Evolutionary conservation across 2,329 filamentous ascomycete genomes (phyloP).

Genomic region (Aschersonia sp.): DNA sequence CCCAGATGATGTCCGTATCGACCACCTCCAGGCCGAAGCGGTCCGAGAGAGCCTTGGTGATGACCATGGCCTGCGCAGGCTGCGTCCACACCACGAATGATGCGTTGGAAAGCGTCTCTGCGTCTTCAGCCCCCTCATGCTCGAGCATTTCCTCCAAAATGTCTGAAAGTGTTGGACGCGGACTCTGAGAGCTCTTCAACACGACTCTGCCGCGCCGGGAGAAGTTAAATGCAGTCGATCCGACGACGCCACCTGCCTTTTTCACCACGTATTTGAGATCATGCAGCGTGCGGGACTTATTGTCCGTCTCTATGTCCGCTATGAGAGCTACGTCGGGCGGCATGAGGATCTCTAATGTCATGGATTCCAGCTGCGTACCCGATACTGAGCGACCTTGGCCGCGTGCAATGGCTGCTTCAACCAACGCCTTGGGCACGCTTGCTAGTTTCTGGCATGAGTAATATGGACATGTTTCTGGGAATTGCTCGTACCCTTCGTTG

Average conservation of each 20-base stretch:
- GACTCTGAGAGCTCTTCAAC: constrained; percentile 40
- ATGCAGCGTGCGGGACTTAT: constrained; percentile 56
- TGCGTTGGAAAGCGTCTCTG: constrained; percentile 53
- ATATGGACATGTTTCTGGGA: not conserved
- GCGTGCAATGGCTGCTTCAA: constrained; percentile 75
- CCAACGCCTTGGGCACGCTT: constrained; percentile 69
- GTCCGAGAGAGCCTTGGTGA: constrained; percentile 37
- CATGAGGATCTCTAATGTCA: constrained; percentile 70
- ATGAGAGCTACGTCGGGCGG: constrained; percentile 66
- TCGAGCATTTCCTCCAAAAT: constrained; percentile 75
- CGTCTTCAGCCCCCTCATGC: constrained; percentile 58
- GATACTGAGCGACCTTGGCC: constrained; percentile 71
- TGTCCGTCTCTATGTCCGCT: constrained; percentile 77
- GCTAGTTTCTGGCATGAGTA: constrained; percentile 18
- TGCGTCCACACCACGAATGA: constrained; percentile 46
- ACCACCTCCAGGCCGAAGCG: constrained; percentile 52
- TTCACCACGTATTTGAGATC: constrained; percentile 62
- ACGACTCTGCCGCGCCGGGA: constrained; percentile 62
- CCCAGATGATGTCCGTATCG: constrained; percentile 72
- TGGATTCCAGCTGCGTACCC: constrained; percentile 61
- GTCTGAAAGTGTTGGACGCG: constrained; percentile 46
- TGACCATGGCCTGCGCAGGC: constrained; percentile 16
- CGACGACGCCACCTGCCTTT: constrained; percentile 51
- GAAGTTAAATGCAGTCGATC: constrained; percentile 75
- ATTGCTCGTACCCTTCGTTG: constrained; percentile 52